phyloP scores from a whole-genome alignment of 2,329 filamentous ascomycete genomes.

The Aphanoascus verrucosus region DNA sequence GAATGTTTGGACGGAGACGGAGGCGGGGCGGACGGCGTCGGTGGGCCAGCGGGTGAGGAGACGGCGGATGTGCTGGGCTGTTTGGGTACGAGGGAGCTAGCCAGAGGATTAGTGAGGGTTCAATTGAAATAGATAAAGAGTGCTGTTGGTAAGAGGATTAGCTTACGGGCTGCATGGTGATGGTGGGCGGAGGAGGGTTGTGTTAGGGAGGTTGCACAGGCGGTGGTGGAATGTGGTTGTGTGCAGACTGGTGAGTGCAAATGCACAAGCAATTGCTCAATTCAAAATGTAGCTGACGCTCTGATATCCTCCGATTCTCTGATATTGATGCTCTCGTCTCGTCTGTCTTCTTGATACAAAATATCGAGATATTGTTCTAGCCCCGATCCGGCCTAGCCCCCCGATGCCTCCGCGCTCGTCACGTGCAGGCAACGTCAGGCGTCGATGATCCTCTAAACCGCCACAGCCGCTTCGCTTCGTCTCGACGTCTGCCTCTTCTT shows the following conservation, averaged over 20 bases:
- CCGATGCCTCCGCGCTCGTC: neutral
- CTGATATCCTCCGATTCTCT: no score
- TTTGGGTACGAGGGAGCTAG: slow-evolving; percentile 22
- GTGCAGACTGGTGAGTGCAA: no score
- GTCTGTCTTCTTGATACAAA: neutral
- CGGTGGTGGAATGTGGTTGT: no score
- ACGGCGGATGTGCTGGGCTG: slow-evolving; percentile 31
- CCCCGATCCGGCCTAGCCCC: neutral
- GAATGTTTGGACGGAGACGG: slow-evolving; percentile 37
- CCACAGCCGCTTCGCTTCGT: neutral
- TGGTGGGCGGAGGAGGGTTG: neutral
- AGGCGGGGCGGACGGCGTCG: slow-evolving; percentile 36
- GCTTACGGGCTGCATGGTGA: slow-evolving; percentile 10
- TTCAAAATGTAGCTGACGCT: neutral
- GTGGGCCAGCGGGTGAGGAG: slow-evolving; percentile 37
- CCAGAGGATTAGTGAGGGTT: slow-evolving; percentile 1
- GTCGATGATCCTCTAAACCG: neutral
- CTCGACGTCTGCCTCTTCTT: slow-evolving; percentile 5
- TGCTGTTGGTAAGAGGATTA: neutral
- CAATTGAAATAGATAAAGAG: neutral
- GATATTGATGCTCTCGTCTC: neutral
- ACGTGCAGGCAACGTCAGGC: neutral
- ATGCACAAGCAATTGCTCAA: neutral
- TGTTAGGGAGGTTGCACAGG: no score
- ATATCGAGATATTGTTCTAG: neutral